Base-by-base conservation (phyloP, 345 rosid genomes). In the Cardamine occulta region DNA sequence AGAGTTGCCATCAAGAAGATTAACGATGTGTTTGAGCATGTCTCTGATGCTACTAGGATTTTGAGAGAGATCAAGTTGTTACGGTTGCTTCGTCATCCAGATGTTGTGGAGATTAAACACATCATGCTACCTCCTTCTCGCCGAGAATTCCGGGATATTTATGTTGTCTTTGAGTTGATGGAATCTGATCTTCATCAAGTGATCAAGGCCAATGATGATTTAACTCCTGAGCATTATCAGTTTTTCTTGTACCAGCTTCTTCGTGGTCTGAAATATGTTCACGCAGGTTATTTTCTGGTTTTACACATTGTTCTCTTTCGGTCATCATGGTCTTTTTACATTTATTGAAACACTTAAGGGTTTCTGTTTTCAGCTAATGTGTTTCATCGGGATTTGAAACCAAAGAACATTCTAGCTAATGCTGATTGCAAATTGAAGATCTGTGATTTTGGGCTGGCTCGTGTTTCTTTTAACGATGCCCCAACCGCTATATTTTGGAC, bases 151-250 rank as follows among this genome's bases (percentile, higher is more conserved):
- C 82, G 79, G 67, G 99, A 95, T 84, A 90, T 95, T 39, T 95
- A 95, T 77, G 98, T 95, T 60, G 96, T 94, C 29, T 92, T 94
- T 31, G 98, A 94, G 83, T 78, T 94, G 82, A 95, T 95, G 99
- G 99, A 95, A 81, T 95, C 99, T 61, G 99, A 95, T 76, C 97
- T 95, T 51, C 99, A 95, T 74, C 98, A 95, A 81, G 99, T 92
- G 18, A 95, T 95, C 68, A 95, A 84, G 81, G 97, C 97, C 2
- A 95, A 95, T 68, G 98, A 93, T 85, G 97, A 95, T 83, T 86
- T 95, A 44, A 90, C 97, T 62, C 96, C 99, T 3, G 98, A 95
- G 80, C 99, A 95, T 81, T 83, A 90, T 83, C 99, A 89, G 74
- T 95, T 93, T 82, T 95, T 95, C 85, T 74, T 95, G 76, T 95